These are phyloP conservation scores for Globisporangium carolinianum DNA, from an alignment of 352 stramenopile genomes.

Conservation along the genomic window DNA sequence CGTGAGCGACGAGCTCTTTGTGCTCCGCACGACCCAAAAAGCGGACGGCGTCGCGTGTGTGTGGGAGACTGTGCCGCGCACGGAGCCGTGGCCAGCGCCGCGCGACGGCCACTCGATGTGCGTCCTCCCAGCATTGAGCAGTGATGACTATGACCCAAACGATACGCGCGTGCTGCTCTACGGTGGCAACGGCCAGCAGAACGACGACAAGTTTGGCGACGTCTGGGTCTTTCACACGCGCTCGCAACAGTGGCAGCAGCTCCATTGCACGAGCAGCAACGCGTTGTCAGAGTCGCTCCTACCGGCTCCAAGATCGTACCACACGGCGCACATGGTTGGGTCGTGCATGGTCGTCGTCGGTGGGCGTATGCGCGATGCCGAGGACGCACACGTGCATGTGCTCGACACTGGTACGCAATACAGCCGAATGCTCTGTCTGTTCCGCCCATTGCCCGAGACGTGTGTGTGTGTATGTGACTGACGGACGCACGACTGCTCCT, in stretches of 20 bases:
- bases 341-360: constrained; percentile 56
- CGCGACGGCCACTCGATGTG: constrained; percentile 66
- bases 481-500: no score
- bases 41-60: constrained; percentile 3
- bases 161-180: constrained; percentile 32
- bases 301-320: constrained; percentile 51
- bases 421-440: no score
- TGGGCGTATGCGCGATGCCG: constrained; percentile 35
- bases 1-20: constrained; percentile 42
- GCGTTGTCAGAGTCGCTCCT: constrained; percentile 11
- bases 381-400: constrained; percentile 44
- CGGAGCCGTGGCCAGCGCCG: constrained; percentile 22
- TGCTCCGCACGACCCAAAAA: constrained; percentile 7
- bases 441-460: no score
- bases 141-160: not conserved
- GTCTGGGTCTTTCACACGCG: constrained; percentile 51
- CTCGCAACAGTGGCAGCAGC: constrained; percentile 24
- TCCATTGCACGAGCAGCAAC: constrained; percentile 23
- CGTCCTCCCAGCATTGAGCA: constrained; percentile 8
- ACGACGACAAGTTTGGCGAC: constrained; percentile 62
- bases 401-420: constrained; percentile 32
- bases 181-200: constrained; percentile 66
- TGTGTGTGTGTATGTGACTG: not conserved
- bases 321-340: constrained; percentile 46
- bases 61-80: constrained; percentile 19